These are phyloP conservation scores for Madurella fahalii DNA, from an alignment of 2,329 filamentous ascomycete species.

Conservation along the genomic window DNA sequence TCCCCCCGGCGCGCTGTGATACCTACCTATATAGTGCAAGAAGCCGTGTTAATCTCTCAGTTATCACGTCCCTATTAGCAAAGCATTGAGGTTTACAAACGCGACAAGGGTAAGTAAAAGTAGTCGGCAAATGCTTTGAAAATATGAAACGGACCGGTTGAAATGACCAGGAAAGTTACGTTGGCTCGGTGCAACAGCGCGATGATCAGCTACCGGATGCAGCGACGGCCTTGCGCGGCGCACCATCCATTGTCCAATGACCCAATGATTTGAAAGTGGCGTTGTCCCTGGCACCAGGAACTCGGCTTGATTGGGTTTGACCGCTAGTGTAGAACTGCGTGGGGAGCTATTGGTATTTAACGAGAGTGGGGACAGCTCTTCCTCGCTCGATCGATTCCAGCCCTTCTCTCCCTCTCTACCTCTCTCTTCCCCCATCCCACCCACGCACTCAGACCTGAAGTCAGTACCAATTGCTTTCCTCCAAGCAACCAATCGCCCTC, in stretches of 20 bases:
- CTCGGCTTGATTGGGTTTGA: not conserved
- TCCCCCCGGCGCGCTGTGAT: no score
- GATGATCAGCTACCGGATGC: not conserved
- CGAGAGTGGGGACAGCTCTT: no score
- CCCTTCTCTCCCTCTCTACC: not conserved
- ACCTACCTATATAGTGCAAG: no score
- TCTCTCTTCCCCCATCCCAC: not conserved
- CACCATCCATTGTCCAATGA: not conserved
- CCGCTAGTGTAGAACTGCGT: not conserved
- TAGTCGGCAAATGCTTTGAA: no score
- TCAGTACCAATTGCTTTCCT: not conserved
- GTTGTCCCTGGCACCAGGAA: not conserved
- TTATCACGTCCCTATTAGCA: no score
- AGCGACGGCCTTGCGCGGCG: not conserved
- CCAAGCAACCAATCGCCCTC: conserved; percentile 19
- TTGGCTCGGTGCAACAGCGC: no score
- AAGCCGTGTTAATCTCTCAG: no score
- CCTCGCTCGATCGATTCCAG: not conserved
- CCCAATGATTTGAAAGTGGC: not conserved
- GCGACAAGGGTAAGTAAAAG: no score
- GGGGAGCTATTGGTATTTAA: no score
- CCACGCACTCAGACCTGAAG: not conserved
- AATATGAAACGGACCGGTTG: no score
- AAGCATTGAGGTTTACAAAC: no score
- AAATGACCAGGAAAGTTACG: no score